Base-by-base conservation (phyloP, 306 rosid species). In the Psophocarpus tetragonolobus region DNA sequence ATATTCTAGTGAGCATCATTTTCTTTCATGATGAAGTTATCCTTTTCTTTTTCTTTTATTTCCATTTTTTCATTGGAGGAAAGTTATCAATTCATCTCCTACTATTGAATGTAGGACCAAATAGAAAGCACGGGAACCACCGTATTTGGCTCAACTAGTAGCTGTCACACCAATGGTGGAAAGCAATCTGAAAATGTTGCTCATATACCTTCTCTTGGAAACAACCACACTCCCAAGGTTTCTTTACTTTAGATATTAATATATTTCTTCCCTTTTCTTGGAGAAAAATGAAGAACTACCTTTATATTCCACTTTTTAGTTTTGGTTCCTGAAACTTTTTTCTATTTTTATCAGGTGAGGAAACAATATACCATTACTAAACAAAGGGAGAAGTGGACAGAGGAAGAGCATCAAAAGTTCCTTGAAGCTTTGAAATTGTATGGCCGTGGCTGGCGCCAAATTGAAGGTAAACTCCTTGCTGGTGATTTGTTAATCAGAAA, bases 401-500 rank as follows among this genome's bases (percentile, higher is more conserved):
- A 89, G 38, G 97, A 92, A 65, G 99, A 95, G 90, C 99, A 95
- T 84, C 86, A 87, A 50, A 95, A 84, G 88, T 92, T 95, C 75
- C 94, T 95, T 12, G 97, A 92, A 86, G 99, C 99, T 61, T 89
- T 95, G 88, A 95, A 92, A 77, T 75, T 95, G 85, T 92, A 89
- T 73, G 98, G 98, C 30, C 97, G 98, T 3, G 97, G 97, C 73
- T 95, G 98, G 98, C 97, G 96, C 78, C 97, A 89, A 85, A 92
- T 95, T 44, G 94, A 95, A 95, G 98, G 98, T 92, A 79, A 75
- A 82, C 24, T 45, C 26, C 24, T 53, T 44, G 14, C n/a, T 66
- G 32, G 17, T 73, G 35, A 68, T 20, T 85, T 33, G 35, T 8
- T 51, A 13, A 30, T 67, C 42, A 54, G 48, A 38, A 32, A 15